Evolutionary conservation across 192 early-diverging fungal species (phyloP), one percentile per base, ranked within the genome.

Genomic region (Radiomyces spectabilis): DNA sequence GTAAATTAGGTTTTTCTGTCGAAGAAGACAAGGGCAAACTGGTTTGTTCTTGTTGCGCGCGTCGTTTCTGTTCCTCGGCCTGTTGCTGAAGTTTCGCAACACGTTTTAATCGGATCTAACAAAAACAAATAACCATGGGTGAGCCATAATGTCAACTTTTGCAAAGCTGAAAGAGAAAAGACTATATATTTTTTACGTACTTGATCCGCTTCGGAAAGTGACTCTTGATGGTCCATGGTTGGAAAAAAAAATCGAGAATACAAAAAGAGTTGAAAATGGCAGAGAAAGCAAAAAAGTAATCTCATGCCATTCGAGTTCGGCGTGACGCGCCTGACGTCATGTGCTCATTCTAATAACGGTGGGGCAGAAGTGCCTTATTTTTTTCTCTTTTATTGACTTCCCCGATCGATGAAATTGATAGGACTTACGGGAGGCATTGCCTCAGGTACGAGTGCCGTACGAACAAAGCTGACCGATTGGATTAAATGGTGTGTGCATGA

Each of bases 371-470:
- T 29, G 52, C 3, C n/a, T 37, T 5, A 12, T 2, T 31, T 39
- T 53, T 16, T 53, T 40, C n/a, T 53, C 41, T 27, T 53, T 41
- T 29, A 15, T 43, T 29, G 31, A 32, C 5, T 18, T 44, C 33
- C 10, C 21, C 13, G 16, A 35, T 8, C 19, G 34, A 97, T 98
- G 95, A 83, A 86, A 44, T 66, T 98, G 21, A 66, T 97, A 32
- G 95, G 95, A 9, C 75, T 98, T 34, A 98, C 96, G 7, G 96
- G 96, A 48, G 93, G 94, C 25, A 99, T 99, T 43, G 89, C 93
- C 25, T 83, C 87, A 9, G 88, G 87, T 66, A 73, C 57, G 39
- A 35, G 35, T n/a, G n/a, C n/a, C n/a, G 12, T 41, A 21, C 10
- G 4, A 15, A 24, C 25, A 6, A 1, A 34, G n/a, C 46, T 39